phyloP scores from a whole-genome alignment of 176 grass and related monocot genomes.

The Secale cereale region DNA sequence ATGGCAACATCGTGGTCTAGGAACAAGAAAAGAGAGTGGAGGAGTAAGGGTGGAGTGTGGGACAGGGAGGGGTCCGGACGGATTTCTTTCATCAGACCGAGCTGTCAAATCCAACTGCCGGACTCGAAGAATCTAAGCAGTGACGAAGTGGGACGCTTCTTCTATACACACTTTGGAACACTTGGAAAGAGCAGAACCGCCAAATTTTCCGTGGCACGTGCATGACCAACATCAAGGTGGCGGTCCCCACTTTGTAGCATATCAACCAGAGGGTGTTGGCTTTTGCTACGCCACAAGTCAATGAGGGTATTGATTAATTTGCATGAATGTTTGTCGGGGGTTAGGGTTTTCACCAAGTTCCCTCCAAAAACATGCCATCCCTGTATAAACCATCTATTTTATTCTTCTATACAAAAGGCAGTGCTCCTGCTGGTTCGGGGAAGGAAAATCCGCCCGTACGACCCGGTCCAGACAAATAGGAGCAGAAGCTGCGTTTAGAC shows the following conservation, averaged over 20 bases:
- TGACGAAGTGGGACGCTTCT: no score
- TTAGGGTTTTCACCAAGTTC: background rate
- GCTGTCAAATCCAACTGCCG: no score
- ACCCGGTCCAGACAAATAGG: no score
- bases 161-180: background rate
- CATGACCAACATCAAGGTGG: background rate
- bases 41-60: no score
- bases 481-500: no score
- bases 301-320: background rate
- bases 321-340: background rate
- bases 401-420: background rate
- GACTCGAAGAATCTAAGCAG: no score
- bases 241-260: background rate
- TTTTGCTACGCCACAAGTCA: background rate
- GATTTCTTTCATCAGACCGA: no score
- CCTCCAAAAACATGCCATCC: background rate
- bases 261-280: background rate
- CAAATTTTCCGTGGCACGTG: background rate
- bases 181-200: background rate
- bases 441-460: background rate
- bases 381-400: background rate
- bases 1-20: no score
- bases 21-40: no score
- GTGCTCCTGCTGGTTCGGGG: background rate
- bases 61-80: no score